Conservation (phyloP, 805 yeast species). For the Vanderwaltozyma tropicalis region DNA sequence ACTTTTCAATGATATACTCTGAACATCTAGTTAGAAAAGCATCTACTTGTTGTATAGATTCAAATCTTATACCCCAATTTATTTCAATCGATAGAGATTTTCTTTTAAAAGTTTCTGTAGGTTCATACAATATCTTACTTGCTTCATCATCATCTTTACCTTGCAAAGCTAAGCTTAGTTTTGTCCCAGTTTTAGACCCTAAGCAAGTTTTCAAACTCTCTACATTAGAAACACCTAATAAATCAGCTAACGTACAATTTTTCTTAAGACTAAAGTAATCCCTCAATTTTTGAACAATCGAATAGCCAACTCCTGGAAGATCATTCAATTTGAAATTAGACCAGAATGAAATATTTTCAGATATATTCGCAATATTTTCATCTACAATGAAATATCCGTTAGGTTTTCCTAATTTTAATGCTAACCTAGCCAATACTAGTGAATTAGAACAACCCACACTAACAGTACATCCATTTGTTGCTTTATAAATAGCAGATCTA, state of each 20-base stretch:
- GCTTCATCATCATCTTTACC: slow-evolving; percentile 57
- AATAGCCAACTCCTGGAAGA: slow-evolving; percentile 56
- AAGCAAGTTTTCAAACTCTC: slow-evolving; percentile 35
- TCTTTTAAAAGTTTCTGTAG: slow-evolving; percentile 40
- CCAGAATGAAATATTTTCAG: slow-evolving; percentile 24
- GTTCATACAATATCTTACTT: slow-evolving; percentile 41
- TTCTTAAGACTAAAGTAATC: slow-evolving; percentile 4
- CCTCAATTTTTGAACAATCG: slow-evolving; percentile 38
- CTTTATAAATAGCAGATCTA: slow-evolving; percentile 33
- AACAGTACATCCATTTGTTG: slow-evolving; percentile 50
- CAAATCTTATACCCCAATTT: slow-evolving; percentile 81
- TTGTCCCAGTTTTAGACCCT: slow-evolving; percentile 64
- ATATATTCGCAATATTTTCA: slow-evolving; percentile 22
- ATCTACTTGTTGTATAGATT: slow-evolving; percentile 50
- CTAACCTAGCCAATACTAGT: slow-evolving; percentile 67
- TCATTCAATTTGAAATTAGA: slow-evolving; percentile 24
- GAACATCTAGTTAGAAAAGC: slow-evolving; percentile 48
- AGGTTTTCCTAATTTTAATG: slow-evolving; percentile 72
- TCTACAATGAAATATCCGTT: slow-evolving; percentile 40
- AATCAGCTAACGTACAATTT: slow-evolving; percentile 27
- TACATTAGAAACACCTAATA: slow-evolving; percentile 28
- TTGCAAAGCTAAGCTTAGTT: slow-evolving; percentile 45
- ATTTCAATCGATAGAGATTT: slow-evolving; percentile 82
- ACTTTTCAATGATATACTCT: slow-evolving; percentile 46
- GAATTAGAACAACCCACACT: slow-evolving; percentile 74